A percentile compares a stretch with the other conserved stretches of the same genome.
phyloP scores from a whole-genome alignment of 495 filamentous ascomycete genomes.

The Talaromyces borbonicus region DNA sequence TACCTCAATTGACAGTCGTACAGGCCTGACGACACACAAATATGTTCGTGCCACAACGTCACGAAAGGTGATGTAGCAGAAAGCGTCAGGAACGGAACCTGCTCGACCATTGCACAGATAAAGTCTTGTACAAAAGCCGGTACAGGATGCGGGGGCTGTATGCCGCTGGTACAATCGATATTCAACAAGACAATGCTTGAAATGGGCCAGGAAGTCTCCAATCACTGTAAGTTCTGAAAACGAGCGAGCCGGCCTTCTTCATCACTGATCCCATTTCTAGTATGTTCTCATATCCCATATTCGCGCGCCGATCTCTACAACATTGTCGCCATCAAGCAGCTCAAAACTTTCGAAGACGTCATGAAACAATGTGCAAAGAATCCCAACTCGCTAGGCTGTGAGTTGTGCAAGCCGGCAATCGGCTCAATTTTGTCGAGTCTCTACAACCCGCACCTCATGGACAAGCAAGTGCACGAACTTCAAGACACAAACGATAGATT shows the following conservation, averaged over 20 bases:
- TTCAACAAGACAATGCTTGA: conserved; percentile 88
- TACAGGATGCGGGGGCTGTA: conserved; percentile 88
- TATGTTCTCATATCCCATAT: conserved; percentile 81
- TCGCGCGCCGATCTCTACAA: conserved; percentile 86
- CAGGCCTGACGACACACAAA: conserved; percentile 66
- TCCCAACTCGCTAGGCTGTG: conserved; percentile 70
- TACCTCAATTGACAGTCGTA: conserved; percentile 21
- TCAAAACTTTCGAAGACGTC: conserved; percentile 67
- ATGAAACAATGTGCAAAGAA: conserved; percentile 77
- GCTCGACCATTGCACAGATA: conserved; percentile 77
- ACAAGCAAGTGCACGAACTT: conserved; percentile 60
- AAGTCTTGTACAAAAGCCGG: conserved; percentile 95
- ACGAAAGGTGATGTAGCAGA: conserved; percentile 74
- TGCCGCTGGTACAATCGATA: conserved; percentile 85
- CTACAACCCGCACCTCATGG: conserved; percentile 83
- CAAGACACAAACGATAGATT: conserved; percentile 94
- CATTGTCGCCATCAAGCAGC: conserved; percentile 73
- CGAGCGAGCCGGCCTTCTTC: not conserved
- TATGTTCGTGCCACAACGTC: conserved; percentile 96
- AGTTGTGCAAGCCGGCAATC: conserved; percentile 82
- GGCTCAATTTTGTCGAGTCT: conserved; percentile 77
- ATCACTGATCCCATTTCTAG: too few species aligned
- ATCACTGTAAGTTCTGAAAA: conserved; percentile 53
- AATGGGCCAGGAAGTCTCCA: conserved; percentile 86
- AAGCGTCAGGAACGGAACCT: conserved; percentile 68